phyloP scores from a whole-genome alignment of 139 green algal species.

The Zygnema cylindricum region DNA sequence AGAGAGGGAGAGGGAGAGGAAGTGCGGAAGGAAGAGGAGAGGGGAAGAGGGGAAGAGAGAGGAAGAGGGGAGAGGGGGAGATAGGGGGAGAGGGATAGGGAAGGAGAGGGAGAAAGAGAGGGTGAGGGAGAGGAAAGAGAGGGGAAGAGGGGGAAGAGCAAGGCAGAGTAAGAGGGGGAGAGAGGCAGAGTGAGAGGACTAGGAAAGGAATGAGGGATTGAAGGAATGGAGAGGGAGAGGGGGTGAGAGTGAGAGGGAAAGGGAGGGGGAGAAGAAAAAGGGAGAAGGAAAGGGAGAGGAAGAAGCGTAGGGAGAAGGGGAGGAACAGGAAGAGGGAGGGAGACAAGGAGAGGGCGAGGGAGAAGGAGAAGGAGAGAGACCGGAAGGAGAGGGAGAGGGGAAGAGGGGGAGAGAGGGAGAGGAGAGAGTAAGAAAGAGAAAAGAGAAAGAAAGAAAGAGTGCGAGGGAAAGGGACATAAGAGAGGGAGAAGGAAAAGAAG shows the following conservation, averaged over 20 bases:
- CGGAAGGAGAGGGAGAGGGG: neutral
- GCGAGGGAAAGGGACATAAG: no score
- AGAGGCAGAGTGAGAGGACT: conserved; percentile 8
- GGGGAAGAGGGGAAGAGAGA: no score
- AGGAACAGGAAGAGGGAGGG: conserved; percentile 12
- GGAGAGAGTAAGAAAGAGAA: no score
- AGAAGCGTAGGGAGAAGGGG: neutral
- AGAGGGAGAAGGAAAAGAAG: no score
- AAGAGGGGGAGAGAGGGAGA: no score
- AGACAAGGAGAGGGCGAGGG: conserved; percentile 19
- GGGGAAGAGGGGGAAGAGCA: neutral
- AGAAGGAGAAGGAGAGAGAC: conserved; percentile 20
- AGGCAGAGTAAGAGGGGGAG: neutral
- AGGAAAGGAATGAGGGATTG: conserved; percentile 8
- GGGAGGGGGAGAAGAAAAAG: conserved; percentile 13
- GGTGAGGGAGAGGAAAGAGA: neutral
- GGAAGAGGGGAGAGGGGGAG: no score
- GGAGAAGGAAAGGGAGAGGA: neutral
- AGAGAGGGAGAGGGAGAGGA: no score
- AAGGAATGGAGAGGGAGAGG: neutral
- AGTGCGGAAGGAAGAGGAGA: no score
- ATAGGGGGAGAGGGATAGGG: no score
- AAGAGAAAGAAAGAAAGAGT: no score
- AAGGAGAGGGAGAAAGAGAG: conserved; percentile 3
- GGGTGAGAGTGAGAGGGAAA: conserved; percentile 24